Evolutionary conservation across 225 moss, liverwort and hornwort genomes (phyloP).

Genomic region (Pseudisothecium myosuroides): DNA sequence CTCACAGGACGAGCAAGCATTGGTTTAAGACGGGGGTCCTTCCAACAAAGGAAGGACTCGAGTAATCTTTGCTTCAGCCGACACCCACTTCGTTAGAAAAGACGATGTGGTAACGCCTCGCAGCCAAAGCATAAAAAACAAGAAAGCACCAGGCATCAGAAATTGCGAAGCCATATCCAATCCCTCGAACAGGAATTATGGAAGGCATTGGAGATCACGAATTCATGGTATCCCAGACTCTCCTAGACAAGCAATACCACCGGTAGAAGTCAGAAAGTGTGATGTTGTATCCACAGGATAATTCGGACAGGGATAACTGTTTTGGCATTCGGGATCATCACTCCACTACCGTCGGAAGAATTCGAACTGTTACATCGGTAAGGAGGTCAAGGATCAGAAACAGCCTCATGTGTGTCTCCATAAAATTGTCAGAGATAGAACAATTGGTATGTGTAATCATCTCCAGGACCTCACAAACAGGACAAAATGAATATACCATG

Average conservation of each 20-base stretch:
- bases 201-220: background rate
- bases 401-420: background rate
- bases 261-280: background rate
- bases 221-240: background rate
- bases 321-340: constrained; percentile 5
- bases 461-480: background rate
- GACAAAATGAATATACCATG: no score
- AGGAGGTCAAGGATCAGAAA: background rate
- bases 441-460: background rate
- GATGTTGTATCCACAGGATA: background rate
- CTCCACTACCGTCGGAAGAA: background rate
- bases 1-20: background rate
- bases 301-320: constrained; percentile 26
- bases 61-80: background rate
- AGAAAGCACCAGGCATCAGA: background rate
- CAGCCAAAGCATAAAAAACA: background rate
- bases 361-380: rapidly evolving
- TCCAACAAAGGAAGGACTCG: background rate
- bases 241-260: background rate
- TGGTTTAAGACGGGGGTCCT: background rate
- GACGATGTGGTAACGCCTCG: background rate
- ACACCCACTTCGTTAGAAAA: background rate
- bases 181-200: no score
- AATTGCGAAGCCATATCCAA: background rate
- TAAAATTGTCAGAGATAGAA: background rate